These are phyloP conservation scores for Ceratobasidium sp. DNA, from an alignment of 1,284 basidiomycete species.

Conservation along the genomic window DNA sequence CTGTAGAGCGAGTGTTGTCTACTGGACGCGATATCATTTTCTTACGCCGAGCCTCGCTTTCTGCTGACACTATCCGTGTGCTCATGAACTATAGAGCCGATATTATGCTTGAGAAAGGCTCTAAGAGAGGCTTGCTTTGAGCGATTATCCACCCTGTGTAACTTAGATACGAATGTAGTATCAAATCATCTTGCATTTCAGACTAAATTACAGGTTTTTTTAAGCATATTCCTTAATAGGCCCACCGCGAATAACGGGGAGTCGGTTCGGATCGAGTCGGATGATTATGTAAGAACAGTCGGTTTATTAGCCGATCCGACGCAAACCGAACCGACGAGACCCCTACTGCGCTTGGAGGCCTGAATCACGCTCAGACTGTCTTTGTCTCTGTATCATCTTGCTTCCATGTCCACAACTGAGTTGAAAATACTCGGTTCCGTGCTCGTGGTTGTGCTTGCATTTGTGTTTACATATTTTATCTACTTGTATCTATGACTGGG, in stretches of 20 bases:
- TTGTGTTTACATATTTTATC: no score
- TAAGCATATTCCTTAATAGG: background rate
- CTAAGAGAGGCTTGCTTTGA: background rate
- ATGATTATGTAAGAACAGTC: background rate
- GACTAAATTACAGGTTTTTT: background rate
- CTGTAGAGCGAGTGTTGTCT: slow-evolving; percentile 27
- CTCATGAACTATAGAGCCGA: slow-evolving; percentile 28
- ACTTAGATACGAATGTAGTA: no score
- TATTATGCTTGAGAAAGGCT: slow-evolving; percentile 8
- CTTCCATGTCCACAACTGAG: no score
- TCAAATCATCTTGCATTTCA: background rate
- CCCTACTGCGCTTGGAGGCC: no score
- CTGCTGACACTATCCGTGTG: slow-evolving; percentile 35
- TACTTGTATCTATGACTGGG: no score
- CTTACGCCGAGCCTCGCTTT: slow-evolving; percentile 28
- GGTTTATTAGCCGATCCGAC: background rate
- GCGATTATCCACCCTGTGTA: no score
- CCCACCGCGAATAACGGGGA: background rate
- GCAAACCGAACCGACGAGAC: slow-evolving; percentile 8
- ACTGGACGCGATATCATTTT: slow-evolving; percentile 41
- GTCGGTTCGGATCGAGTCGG: slow-evolving; percentile 3
- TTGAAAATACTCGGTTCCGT: no score
- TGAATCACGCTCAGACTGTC: no score
- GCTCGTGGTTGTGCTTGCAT: no score
- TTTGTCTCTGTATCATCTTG: no score